Base-by-base conservation (phyloP, 352 stramenopile genomes). In the Bremia lactucae region DNA sequence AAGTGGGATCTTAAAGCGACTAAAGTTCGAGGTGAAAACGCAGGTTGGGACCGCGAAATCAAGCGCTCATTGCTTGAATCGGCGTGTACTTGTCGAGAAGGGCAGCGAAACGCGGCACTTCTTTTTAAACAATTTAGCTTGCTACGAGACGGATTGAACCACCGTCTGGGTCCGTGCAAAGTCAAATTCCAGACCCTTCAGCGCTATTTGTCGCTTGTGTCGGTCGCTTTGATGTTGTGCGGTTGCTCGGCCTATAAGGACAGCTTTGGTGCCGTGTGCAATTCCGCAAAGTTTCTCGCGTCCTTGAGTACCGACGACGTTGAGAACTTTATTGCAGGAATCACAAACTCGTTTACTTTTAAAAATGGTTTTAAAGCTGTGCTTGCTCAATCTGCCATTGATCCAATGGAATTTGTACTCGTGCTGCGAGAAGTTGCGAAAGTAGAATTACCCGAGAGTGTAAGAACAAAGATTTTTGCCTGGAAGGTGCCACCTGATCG, bases 1-100 rank as follows among this genome's bases (percentile, higher is more conserved):
- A 33, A 55, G 15, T 57, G 56, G 35, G 49, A 65, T 24, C 26
- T 64, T 4, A 49, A 62, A 42, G 49, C 50, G 6, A 60, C 55
- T 8, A 68, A 72, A 10, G 52, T 65, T n/a, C 65, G 65, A 42
- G 52, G 57, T 59, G 31, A 65, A 59, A 23, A 10, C 11, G 47
- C 46, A 0, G 62, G 49, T 19, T 71, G 62, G 57, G 62, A 68
- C 2, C 20, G 33, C 8, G 62, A 68, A 20, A 56, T 72, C 18
- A 64, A 72, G 49, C 36, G 23, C 2, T 42, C 48, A 1, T 41
- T 72, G 1, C 41, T 63, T 20, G 35, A 14, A 2, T 18, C 46
- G 10, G 49, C 35, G 19, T 40, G 35, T 40, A 20, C 19, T 11
- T 22, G 25, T 8, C 25, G 20, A 24, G 28, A 40, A 28, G 35